These are phyloP conservation scores for Sorghum bicolor DNA, from an alignment of 176 grass and related monocot genomes.

Conservation along the genomic window DNA sequence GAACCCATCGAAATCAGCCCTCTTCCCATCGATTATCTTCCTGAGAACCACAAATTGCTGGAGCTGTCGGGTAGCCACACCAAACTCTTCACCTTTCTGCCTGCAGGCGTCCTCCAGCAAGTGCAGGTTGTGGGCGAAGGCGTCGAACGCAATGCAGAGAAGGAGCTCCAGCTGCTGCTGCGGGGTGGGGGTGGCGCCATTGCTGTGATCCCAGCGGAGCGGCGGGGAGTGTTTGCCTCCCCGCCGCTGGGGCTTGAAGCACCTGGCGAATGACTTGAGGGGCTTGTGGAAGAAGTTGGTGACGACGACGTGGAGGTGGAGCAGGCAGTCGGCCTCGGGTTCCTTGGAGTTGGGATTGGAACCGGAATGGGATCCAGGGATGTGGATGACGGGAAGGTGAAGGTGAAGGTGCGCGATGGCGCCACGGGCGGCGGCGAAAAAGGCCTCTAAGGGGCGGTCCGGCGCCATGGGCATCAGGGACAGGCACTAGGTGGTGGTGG, in stretches of 20 bases:
- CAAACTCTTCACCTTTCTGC: slow-evolving; percentile 31
- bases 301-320: slow-evolving; percentile 51
- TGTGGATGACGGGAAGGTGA: slow-evolving; percentile 26
- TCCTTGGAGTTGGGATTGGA: background rate
- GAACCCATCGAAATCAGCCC: slow-evolving; percentile 81
- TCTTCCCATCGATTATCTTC: slow-evolving; percentile 65
- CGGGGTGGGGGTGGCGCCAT: background rate
- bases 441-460: slow-evolving; percentile 26
- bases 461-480: slow-evolving; percentile 21
- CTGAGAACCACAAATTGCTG: slow-evolving; percentile 48
- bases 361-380: slow-evolving; percentile 12
- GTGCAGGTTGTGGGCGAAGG: slow-evolving; percentile 60
- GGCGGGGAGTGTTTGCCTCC: background rate
- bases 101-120: slow-evolving; percentile 44
- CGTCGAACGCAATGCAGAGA: slow-evolving; percentile 73
- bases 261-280: slow-evolving; percentile 57
- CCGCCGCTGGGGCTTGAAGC: slow-evolving; percentile 32
- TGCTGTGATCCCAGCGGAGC: background rate
- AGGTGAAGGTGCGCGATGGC: slow-evolving; percentile 32
- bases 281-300: slow-evolving; percentile 64
- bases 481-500: background rate
- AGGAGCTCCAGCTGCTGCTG: slow-evolving; percentile 53
- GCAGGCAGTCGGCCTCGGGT: slow-evolving; percentile 44
- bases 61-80: background rate
- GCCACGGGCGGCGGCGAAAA: slow-evolving; percentile 31